Base-by-base conservation (phyloP, 805 yeast genomes). In the Zygotorulaspora sp. region DNA sequence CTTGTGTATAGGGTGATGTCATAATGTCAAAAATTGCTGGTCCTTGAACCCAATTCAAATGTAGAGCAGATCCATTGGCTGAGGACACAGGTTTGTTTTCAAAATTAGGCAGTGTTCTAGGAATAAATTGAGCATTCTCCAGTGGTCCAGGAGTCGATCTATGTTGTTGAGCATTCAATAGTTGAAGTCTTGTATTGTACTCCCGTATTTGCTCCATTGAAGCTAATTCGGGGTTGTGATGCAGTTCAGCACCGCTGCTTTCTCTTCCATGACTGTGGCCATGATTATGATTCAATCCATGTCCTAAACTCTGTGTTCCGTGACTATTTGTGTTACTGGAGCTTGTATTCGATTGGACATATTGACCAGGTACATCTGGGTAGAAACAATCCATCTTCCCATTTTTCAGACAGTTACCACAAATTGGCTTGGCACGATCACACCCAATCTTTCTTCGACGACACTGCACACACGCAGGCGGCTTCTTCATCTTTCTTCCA, bases 391-490 rank as follows among this genome's bases (percentile, higher is more conserved):
- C 57, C 17, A 40, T 41, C 28, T 52, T 53, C 13, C 50, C 50
- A 31, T 49, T 48, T 30, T 49, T 52, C 30, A 36, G 23, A 49
- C 72, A 68, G 41, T 66, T 66, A 35, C 59, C 61, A 53, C 72
- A 68, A 19, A 60, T 53, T 5, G 72, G 72, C 44, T 64, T 66
- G 12, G 58, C 57, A 48, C 70, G 63, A 49, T 67, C 70, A 46
- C 72, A 68, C 41, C 68, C 68, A 38, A 66, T 65, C 35, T 58
- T 60, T 23, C 61, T 46, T 23, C 44, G 51, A 28, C 63, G 51
- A 30, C 65, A 60, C 38, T 56, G 59, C 41, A 50, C 56, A 38
- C 63, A 58, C 8, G 61, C 60, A 15, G 62, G 62, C 16, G 53
- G 53, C 32, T 48, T 51, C 34, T 47, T 49, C 45, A 45, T 43